These are phyloP conservation scores for Canavalia ensiformis DNA, from an alignment of 306 rosid genomes.

Conservation along the genomic window DNA sequence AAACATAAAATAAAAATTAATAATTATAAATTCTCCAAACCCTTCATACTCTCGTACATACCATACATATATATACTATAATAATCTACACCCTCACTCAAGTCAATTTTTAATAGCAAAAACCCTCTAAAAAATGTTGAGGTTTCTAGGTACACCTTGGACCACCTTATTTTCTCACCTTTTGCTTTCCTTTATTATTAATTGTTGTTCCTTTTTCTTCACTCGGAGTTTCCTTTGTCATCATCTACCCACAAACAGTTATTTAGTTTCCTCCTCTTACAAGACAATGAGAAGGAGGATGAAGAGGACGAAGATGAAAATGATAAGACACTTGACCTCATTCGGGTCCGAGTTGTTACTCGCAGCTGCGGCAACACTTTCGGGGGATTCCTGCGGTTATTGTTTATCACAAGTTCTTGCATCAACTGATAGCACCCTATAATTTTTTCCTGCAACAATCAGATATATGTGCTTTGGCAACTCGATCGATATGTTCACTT, in stretches of 20 bases:
- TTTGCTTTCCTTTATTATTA: constrained; percentile 38
- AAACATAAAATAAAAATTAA: constrained; percentile 38
- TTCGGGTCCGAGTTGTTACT: constrained; percentile 57
- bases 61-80: constrained; percentile 49
- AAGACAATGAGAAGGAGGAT: constrained; percentile 55
- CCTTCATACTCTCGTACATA: constrained; percentile 61
- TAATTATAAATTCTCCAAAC: constrained; percentile 55
- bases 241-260: constrained; percentile 71
- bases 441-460: constrained; percentile 73
- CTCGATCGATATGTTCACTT: constrained; percentile 1
- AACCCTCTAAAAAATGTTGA: constrained; percentile 62
- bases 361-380: constrained; percentile 69
- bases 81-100: constrained; percentile 63
- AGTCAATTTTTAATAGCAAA: constrained; percentile 63
- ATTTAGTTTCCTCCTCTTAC: constrained; percentile 78
- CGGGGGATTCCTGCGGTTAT: constrained; percentile 51
- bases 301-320: constrained; percentile 53
- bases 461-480: constrained; percentile 36
- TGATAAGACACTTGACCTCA: constrained; percentile 63
- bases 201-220: constrained; percentile 39
- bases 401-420: constrained; percentile 65
- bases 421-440: constrained; percentile 74
- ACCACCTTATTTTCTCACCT: constrained; percentile 43
- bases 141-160: constrained; percentile 64
- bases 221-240: constrained; percentile 75